Evolutionary conservation across 73 alveolate species (phyloP).

Genomic region (Blepharisma japonicum): DNA sequence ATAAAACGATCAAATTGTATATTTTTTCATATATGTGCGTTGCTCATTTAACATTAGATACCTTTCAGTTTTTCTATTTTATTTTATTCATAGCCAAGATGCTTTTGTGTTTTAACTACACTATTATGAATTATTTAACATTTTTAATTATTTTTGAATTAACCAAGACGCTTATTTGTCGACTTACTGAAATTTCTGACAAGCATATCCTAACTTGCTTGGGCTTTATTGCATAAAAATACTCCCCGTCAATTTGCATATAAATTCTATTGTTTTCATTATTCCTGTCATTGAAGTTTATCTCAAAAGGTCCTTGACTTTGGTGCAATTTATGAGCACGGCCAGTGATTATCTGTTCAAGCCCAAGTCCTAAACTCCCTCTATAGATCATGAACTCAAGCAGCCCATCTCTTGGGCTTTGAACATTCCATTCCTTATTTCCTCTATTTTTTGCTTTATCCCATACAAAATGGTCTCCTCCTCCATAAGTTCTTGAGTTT

Average conservation of each 20-base stretch:
- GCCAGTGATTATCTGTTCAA: conserved; percentile 47
- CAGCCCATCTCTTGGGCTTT: conserved; percentile 61
- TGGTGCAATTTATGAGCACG: conserved; percentile 53
- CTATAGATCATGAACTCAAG: conserved; percentile 60
- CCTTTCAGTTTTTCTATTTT: too few species aligned
- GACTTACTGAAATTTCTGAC: too few species aligned
- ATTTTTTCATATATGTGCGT: too few species aligned
- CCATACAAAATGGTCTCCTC: conserved; percentile 88
- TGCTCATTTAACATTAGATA: too few species aligned
- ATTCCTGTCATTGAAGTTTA: conserved; percentile 43
- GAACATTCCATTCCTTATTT: conserved; percentile 23
- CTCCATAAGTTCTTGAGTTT: conserved; percentile 80
- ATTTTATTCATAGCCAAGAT: too few species aligned
- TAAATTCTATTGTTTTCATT: conserved; percentile 37
- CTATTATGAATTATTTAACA: too few species aligned
- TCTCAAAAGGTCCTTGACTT: conserved; percentile 67
- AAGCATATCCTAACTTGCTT: too few species aligned
- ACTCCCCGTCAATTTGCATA: conserved; percentile 74
- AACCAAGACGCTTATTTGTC: too few species aligned
- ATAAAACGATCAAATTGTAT: too few species aligned
- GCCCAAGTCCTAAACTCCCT: conserved; percentile 47
- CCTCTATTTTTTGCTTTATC: conserved; percentile 39
- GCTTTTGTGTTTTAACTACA: too few species aligned
- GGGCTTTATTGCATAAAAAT: conserved; percentile 4
- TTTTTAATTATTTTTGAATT: too few species aligned